Evolutionary conservation across 352 stramenopile species (phyloP), one percentile per base, ranked within the genome.

Genomic region (Achlya hypogyna): DNA sequence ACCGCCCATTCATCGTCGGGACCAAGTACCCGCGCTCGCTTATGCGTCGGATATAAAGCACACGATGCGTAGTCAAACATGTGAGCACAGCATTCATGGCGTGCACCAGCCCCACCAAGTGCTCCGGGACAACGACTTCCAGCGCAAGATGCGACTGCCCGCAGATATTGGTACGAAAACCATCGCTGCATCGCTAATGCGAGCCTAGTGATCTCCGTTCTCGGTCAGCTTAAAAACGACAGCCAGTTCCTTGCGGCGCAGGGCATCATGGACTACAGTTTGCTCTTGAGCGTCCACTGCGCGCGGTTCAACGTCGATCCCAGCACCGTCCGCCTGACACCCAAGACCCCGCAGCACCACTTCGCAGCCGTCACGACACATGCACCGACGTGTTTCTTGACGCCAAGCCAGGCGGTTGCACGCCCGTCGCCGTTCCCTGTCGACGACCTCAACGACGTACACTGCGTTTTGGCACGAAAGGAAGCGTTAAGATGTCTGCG

Each of bases 181-280:
- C 18, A 4, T 52, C 43, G 47, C 34, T 22, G 6, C 35, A 28
- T 6, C 34, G 31, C 25, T 12, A 51, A 18, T 71, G 2, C 43
- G 10, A 14, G 25, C 43, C 52, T 60, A 75, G 82, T 82, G 29
- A 69, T 82, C 20, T 76, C 76, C 22, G 78, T 92, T 34, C 76
- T 92, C 23, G 60, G 66, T 0, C 82, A 92, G 63, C 74, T 96
- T 25, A 77, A 86, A 49, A 74, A 65, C 12, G 87, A 96, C 53
- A 89, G 76, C 62, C 75, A 75, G 6, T 96, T 95, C 45, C 65
- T 96, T 31, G 77, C 78, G 25, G 70, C 76, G 10, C 79, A 93
- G 68, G 87, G 87, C 20, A 90, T 96, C 69, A 96, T 94, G 74
- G 88, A 96, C 74, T 96, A 96, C 72, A 92, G 80, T 25, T 65